phyloP scores from a whole-genome alignment of 371 early-diverging fungal genomes.

The Circinella minor region DNA sequence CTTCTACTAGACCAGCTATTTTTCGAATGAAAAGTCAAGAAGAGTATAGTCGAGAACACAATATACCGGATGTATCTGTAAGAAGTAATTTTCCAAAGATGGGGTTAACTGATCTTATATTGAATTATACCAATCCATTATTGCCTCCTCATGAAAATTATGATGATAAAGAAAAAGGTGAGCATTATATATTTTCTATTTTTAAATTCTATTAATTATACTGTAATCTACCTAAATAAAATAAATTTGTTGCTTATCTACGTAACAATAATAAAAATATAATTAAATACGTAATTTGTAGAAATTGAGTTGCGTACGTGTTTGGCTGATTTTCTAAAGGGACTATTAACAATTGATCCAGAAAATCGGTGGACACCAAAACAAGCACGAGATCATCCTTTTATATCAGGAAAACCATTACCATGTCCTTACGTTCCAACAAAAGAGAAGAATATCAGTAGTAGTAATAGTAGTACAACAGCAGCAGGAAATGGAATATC shows the following conservation, averaged over 20 bases:
- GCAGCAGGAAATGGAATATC: not conserved
- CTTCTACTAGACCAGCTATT: slow-evolving; percentile 33
- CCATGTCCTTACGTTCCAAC: not conserved
- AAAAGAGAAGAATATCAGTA: not conserved
- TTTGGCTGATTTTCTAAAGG: slow-evolving; percentile 87
- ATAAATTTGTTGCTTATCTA: no score
- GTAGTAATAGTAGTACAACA: not conserved
- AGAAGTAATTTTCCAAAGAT: slow-evolving; percentile 80
- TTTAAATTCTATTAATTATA: no score
- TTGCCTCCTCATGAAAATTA: not conserved
- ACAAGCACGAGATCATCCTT: slow-evolving; percentile 90
- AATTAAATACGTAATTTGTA: no score
- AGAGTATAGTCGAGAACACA: slow-evolving; percentile 73
- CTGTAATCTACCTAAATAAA: no score
- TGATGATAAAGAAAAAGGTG: slow-evolving; percentile 9
- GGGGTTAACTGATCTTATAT: slow-evolving; percentile 50
- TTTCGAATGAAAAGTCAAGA: slow-evolving; percentile 79
- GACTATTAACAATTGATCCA: slow-evolving; percentile 85
- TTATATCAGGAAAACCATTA: slow-evolving; percentile 71
- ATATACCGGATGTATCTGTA: slow-evolving; percentile 69
- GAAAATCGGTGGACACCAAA: slow-evolving; percentile 87
- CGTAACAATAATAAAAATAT: no score
- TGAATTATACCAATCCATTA: slow-evolving; percentile 1
- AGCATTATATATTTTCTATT: not conserved
- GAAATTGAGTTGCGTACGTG: slow-evolving; percentile 61